These are phyloP conservation scores for Fusarium neocosmosporiellum DNA, from an alignment of 2,329 filamentous ascomycete species.

Conservation along the genomic window DNA sequence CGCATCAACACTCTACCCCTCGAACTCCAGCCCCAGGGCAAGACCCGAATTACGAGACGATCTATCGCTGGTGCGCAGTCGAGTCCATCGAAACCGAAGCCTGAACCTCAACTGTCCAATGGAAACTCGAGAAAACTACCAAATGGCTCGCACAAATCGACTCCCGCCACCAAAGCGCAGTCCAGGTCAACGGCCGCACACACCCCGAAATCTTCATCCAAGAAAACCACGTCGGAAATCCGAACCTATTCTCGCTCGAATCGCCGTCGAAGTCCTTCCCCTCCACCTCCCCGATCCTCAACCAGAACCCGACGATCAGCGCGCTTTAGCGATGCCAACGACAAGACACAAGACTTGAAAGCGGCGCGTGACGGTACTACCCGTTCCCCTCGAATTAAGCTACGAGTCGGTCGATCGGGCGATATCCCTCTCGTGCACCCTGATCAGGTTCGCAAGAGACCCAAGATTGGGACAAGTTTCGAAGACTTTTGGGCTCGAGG, in stretches of 20 bases:
- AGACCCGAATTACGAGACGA: conserved; percentile 64
- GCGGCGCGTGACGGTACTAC: conserved; percentile 36
- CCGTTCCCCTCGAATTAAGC: conserved; percentile 59
- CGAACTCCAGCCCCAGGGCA: conserved; percentile 61
- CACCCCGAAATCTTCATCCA: conserved; percentile 46
- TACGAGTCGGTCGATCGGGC: conserved; percentile 55
- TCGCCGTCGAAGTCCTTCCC: conserved; percentile 56
- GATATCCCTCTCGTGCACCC: conserved; percentile 69
- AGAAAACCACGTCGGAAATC: conserved; percentile 43
- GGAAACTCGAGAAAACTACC: conserved; percentile 41
- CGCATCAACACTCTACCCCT: conserved; percentile 69
- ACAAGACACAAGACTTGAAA: conserved; percentile 22
- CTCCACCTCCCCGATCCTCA: conserved; percentile 54
- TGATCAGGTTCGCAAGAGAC: conserved; percentile 64
- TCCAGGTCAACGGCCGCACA: conserved; percentile 38
- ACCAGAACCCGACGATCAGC: conserved; percentile 57
- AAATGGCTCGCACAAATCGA: conserved; percentile 41
- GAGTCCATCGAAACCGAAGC: conserved; percentile 49
- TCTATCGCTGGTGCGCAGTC: conserved; percentile 47
- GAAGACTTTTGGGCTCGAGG: conserved; percentile 68
- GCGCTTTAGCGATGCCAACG: conserved; percentile 49
- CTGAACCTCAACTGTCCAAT: conserved; percentile 40
- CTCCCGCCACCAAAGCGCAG: conserved; percentile 40
- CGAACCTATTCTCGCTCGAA: conserved; percentile 47
- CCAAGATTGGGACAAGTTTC: conserved; percentile 65